Evolutionary conservation across 108 stramenopile species (phyloP).

Genomic region (Parietichytrium sp.): DNA sequence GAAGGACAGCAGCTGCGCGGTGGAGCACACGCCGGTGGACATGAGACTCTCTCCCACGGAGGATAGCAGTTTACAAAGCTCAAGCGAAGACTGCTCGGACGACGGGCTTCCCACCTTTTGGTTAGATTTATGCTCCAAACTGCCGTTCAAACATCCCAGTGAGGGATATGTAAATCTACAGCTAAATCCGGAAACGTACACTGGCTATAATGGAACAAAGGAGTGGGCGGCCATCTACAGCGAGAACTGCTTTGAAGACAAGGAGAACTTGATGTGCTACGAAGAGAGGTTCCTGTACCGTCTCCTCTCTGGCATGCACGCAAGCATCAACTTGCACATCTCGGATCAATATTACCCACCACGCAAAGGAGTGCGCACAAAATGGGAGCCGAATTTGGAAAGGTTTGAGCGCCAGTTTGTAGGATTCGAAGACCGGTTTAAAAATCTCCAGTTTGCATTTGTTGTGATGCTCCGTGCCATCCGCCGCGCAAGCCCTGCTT

Average conservation of each 20-base stretch:
- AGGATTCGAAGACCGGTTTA: slow-evolving; percentile 73
- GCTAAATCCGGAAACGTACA: slow-evolving; percentile 87
- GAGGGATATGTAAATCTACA: slow-evolving; percentile 76
- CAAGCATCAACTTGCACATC: slow-evolving; percentile 79
- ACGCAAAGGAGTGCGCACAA: slow-evolving; percentile 68
- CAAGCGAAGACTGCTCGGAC: slow-evolving; percentile 3
- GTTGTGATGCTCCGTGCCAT: slow-evolving; percentile 82
- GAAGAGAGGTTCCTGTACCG: slow-evolving; percentile 88
- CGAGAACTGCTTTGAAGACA: slow-evolving; percentile 76
- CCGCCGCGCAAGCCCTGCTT: slow-evolving; percentile 70
- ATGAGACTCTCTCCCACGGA: background rate
- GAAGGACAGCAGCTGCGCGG: too few relatives aligned
- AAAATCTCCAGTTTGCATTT: slow-evolving; percentile 89
- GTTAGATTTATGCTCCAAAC: background rate
- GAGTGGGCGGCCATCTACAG: slow-evolving; percentile 87
- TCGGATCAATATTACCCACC: slow-evolving; percentile 84
- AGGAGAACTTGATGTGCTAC: slow-evolving; percentile 66
- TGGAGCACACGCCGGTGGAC: slow-evolving; percentile 16
- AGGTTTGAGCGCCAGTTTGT: slow-evolving; percentile 69
- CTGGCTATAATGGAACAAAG: slow-evolving; percentile 81
- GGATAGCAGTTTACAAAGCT: background rate
- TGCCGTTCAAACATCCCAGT: slow-evolving; percentile 9
- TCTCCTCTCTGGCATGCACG: slow-evolving; percentile 78
- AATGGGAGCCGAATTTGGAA: background rate
- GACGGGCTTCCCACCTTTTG: slow-evolving; percentile 30